phyloP scores from a whole-genome alignment of 228 moss, liverwort and hornwort species.

The Sphagnum magellanicum region DNA sequence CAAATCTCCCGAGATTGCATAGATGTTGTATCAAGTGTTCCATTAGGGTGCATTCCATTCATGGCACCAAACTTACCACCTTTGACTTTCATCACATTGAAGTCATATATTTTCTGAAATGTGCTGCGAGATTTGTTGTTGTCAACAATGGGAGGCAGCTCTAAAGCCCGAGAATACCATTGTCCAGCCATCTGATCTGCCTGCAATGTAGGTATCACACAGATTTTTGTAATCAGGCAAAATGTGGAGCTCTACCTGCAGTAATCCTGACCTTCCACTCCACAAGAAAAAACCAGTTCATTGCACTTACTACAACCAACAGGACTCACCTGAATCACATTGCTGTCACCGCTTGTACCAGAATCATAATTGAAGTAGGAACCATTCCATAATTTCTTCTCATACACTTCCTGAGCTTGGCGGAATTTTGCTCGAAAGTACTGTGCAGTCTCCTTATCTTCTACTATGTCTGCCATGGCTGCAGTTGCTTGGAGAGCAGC shows the following conservation, averaged over 20 bases:
- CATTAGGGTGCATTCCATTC: conserved; percentile 91
- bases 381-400: conserved; percentile 85
- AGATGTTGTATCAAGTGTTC: conserved; percentile 84
- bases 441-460: conserved; percentile 65
- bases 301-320: not conserved
- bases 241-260: not conserved
- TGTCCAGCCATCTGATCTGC: conserved; percentile 97
- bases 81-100: conserved; percentile 87
- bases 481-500: conserved; percentile 93
- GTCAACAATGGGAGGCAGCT: conserved; percentile 86
- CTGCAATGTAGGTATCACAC: conserved; percentile 16
- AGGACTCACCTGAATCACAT: conserved; percentile 63
- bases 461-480: conserved; percentile 73
- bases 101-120: conserved; percentile 83
- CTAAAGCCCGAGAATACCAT: conserved; percentile 97
- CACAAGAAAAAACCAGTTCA: not conserved
- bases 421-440: conserved; percentile 75
- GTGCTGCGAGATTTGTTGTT: conserved; percentile 90
- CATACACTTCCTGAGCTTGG: conserved; percentile 76
- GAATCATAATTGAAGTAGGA: conserved; percentile 90
- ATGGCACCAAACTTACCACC: conserved; percentile 89
- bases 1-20: conserved; percentile 99
- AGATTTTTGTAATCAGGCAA: not conserved
- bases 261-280: not conserved
- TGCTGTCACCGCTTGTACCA: conserved; percentile 71